Evolutionary conservation across 208 protist species (phyloP), one percentile per base, ranked within the genome.

Genomic region (Leishmania mexicana): DNA sequence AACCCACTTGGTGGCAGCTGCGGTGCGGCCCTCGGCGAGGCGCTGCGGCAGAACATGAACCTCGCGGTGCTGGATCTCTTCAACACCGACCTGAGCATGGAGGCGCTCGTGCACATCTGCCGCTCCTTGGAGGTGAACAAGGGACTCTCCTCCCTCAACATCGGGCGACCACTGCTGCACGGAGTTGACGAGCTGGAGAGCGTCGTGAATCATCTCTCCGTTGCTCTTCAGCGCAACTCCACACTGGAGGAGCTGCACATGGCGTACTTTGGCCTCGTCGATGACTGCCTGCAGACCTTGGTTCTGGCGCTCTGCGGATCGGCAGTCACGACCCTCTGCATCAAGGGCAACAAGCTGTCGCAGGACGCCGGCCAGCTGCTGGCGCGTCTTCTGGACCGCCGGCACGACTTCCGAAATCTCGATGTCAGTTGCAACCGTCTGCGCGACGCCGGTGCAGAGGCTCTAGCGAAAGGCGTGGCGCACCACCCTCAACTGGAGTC

Each of bases 291-390:
- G 19, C 75, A 87, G 24, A 75, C 81, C 31, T 80, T 96, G 4
- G 77, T 95, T 24, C 85, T 87, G 6, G 78, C 94, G 5, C 83
- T 97, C 47, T 89, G 80, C 79, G 70, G 78, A 10, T 91, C 86
- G 19, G 83, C 79, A 2, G 85, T 97, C 19, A 83, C 81, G 7
- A 72, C 77, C 24, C 84, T 95, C 13, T 86, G 78, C 7, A 60
- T 97, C 57, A 87, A 83, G 19, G 90, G 90, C 45, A 97, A 97
- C 81, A 90, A 92, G 79, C 84, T 97, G 2, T 95, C 92, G 5
- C 87, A 91, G 70, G 92, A 90, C 73, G 85, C 84, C 3, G 94
- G 92, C 35, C 79, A 65, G 72, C 80, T 90, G 51, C 83, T 95
- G n/a, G 87, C 83, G 17, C 54, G 85, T 40, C 80, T 97, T 53